A percentile compares a stretch with the other conserved stretches of the same genome.
Conservation (phyloP, 129 eudicot genomes). For the Chrysanthemum seticuspe region DNA sequence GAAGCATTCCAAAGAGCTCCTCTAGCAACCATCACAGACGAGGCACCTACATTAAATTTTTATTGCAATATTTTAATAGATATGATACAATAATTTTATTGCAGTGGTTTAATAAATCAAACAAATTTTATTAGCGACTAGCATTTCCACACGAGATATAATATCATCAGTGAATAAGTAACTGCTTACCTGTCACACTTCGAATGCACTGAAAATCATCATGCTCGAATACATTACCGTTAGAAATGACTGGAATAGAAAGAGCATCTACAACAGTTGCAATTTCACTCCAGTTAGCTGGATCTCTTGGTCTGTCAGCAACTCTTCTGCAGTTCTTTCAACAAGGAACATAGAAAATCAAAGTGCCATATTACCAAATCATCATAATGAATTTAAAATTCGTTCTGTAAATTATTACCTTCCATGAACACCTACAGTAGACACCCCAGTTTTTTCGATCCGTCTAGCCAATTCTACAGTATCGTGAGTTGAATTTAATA, state of each 20-base stretch:
- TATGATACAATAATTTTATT: neutral
- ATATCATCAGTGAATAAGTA: neutral
- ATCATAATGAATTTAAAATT: neutral
- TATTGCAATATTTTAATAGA: slow-evolving; percentile 2
- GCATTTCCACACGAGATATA: neutral
- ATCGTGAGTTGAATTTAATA: slow-evolving; percentile 60
- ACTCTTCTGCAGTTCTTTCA: slow-evolving; percentile 63
- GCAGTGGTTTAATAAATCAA: neutral
- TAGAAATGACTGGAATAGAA: slow-evolving; percentile 91
- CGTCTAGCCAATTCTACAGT: slow-evolving; percentile 81
- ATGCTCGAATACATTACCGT: slow-evolving; percentile 85
- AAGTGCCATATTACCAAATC: too few relatives aligned
- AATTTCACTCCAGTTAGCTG: slow-evolving; percentile 91
- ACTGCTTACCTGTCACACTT: slow-evolving; percentile 53
- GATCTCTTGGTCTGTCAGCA: slow-evolving; percentile 94
- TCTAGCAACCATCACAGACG: slow-evolving; percentile 91
- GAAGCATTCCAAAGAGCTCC: slow-evolving; percentile 99
- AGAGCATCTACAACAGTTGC: slow-evolving; percentile 83
- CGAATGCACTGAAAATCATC: slow-evolving; percentile 76
- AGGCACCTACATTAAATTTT: slow-evolving; percentile 50
- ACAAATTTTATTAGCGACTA: slow-evolving; percentile 5
- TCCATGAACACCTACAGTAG: slow-evolving; percentile 93
- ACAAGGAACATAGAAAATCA: slow-evolving; percentile 27
- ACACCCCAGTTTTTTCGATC: slow-evolving; percentile 88
- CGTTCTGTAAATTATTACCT: slow-evolving; percentile 45